Percentiles rank a stretch among this genome's conserved stretches.
Conservation (phyloP, 2,329 filamentous ascomycete genomes). For the Colletotrichum sp. region DNA sequence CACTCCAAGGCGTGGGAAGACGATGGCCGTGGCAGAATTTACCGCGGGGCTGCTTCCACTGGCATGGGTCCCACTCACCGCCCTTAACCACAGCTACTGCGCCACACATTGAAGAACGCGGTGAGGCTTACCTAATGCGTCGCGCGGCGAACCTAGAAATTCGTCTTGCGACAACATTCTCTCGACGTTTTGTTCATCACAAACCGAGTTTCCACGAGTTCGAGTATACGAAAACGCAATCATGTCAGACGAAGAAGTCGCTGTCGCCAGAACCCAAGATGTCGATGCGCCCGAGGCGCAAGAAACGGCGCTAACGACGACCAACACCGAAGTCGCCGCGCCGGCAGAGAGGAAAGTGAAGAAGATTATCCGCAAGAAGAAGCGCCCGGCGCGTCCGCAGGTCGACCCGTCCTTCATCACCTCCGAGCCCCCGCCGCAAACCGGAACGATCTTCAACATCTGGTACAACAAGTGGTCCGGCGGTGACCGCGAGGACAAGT, state of each 20-base stretch:
- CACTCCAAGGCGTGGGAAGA: constrained; percentile 6
- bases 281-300: not conserved
- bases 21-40: constrained; percentile 12
- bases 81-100: not conserved
- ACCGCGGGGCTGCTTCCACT: constrained; percentile 18
- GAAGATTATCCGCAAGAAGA: constrained; percentile 91
- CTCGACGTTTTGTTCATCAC: not conserved
- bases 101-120: constrained; percentile 12
- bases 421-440: constrained; percentile 86
- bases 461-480: constrained; percentile 99
- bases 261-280: not conserved
- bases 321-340: constrained; percentile 49
- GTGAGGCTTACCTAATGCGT: not conserved
- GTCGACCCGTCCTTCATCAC: constrained; percentile 85
- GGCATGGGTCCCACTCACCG: constrained; percentile 7
- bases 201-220: not conserved
- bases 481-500: constrained; percentile 92
- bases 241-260: constrained; percentile 18
- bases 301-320: constrained; percentile 32
- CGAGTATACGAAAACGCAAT: not conserved
- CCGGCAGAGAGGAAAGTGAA: constrained; percentile 72
- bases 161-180: not conserved
- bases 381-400: constrained; percentile 86
- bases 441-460: constrained; percentile 95
- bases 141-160: not conserved